Evolutionary conservation across 768 basidiomycete species (phyloP).

Genomic region (Mycena latifolia): DNA sequence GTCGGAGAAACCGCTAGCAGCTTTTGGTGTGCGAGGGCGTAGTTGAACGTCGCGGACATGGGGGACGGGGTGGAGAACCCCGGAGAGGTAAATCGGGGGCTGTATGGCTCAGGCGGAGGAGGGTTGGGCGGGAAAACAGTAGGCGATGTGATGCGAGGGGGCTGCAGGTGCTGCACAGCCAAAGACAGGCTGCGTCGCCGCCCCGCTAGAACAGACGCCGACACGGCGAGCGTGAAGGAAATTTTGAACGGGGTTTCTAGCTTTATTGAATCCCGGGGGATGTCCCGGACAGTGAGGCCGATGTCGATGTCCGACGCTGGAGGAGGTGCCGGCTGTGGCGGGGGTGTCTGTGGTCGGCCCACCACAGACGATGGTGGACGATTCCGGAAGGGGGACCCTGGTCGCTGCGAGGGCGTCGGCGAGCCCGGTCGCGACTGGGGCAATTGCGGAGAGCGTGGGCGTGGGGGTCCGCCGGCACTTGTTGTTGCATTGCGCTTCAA

Average conservation of each 20-base stretch:
- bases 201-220: constrained; percentile 55
- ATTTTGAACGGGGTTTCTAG: constrained; percentile 74
- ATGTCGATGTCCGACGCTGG: constrained; percentile 62
- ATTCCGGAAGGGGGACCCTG: constrained; percentile 58
- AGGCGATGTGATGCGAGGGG: constrained; percentile 46
- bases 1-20: constrained; percentile 58
- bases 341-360: constrained; percentile 50
- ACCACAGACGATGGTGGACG: constrained; percentile 54
- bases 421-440: constrained; percentile 66
- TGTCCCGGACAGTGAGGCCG: constrained; percentile 65
- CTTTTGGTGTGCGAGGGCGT: constrained; percentile 64
- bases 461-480: constrained; percentile 54
- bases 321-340: constrained; percentile 36
- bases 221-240: constrained; percentile 63
- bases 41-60: constrained; percentile 60
- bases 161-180: constrained; percentile 76
- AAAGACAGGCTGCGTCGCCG: constrained; percentile 59
- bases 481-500: constrained; percentile 66
- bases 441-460: constrained; percentile 71
- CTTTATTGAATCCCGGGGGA: constrained; percentile 57
- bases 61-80: constrained; percentile 69
- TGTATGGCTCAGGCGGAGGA: constrained; percentile 43
- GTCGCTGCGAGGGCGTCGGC: constrained; percentile 59
- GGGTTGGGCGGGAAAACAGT: constrained; percentile 24
- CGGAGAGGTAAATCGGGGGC: constrained; percentile 57